Evolutionary conservation across 306 rosid genomes (phyloP).

Genomic region (Pueraria montana): DNA sequence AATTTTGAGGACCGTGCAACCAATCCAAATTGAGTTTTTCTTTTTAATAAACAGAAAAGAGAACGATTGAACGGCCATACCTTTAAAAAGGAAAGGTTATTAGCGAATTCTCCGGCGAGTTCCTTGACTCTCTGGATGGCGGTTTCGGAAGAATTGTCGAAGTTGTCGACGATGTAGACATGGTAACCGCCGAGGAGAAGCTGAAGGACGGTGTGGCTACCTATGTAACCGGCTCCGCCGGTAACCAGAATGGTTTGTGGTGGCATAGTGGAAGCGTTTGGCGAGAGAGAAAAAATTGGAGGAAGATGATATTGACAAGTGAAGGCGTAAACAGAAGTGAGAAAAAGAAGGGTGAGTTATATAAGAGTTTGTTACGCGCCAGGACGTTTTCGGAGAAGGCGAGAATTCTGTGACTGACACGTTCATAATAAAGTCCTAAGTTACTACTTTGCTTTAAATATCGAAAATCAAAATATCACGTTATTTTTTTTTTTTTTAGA

Average conservation of each 20-base stretch:
- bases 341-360: slow-evolving; percentile 11
- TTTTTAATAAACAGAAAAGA: background rate
- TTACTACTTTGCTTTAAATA: slow-evolving; percentile 15
- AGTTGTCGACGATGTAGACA: slow-evolving; percentile 76
- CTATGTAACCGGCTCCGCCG: slow-evolving; percentile 99
- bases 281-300: background rate
- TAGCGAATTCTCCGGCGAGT: slow-evolving; percentile 76
- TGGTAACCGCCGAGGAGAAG: slow-evolving; percentile 79
- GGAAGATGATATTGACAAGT: background rate
- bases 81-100: slow-evolving; percentile 78
- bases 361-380: slow-evolving; percentile 51
- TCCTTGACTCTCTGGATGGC: slow-evolving; percentile 69
- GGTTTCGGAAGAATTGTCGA: slow-evolving; percentile 78
- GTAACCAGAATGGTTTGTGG: slow-evolving; percentile 72
- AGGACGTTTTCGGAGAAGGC: slow-evolving; percentile 36
- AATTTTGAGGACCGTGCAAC: slow-evolving; percentile 8
- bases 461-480: background rate
- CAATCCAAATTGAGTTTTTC: background rate
- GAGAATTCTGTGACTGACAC: slow-evolving; percentile 42
- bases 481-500: background rate
- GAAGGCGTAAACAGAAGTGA: background rate
- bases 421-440: background rate
- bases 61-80: slow-evolving; percentile 51
- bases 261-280: slow-evolving; percentile 52
- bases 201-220: slow-evolving; percentile 94